Conservation (phyloP, 2,329 filamentous ascomycete species). For the Trichoderma breve region DNA sequence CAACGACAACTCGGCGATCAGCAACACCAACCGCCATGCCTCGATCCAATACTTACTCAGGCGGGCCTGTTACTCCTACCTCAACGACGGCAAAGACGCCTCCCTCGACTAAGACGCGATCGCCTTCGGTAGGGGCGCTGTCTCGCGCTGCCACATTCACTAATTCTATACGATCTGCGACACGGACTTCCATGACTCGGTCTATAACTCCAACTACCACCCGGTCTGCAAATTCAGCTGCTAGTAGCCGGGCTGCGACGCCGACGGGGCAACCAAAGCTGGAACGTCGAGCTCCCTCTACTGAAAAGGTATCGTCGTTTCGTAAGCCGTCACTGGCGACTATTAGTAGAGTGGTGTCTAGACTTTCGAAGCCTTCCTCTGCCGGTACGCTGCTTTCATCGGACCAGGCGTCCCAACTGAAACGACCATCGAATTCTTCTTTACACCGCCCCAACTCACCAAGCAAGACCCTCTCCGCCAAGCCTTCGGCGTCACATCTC, state of each 20-base stretch:
- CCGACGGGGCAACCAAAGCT: slow-evolving; percentile 3
- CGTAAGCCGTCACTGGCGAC: slow-evolving; percentile 22
- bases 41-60: neutral
- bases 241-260: slow-evolving; percentile 10
- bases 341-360: neutral
- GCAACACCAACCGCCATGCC: slow-evolving; percentile 1
- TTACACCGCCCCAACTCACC: slow-evolving; percentile 68
- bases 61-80: neutral
- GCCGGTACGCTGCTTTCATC: slow-evolving; percentile 18
- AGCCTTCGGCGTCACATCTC: slow-evolving; percentile 59
- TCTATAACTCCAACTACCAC: neutral
- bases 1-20: neutral
- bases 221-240: neutral
- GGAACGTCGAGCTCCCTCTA: slow-evolving; percentile 24
- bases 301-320: neutral
- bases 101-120: neutral
- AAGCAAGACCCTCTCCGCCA: slow-evolving; percentile 58
- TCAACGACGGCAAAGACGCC: neutral
- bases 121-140: neutral
- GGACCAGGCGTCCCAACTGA: slow-evolving; percentile 30
- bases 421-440: slow-evolving; percentile 59
- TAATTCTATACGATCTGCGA: neutral
- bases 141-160: slow-evolving; percentile 3
- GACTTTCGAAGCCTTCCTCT: slow-evolving; percentile 14
- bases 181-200: neutral